Evolutionary conservation across 345 rosid species (phyloP), one percentile per base, ranked within the genome.

Genomic region (Acer yangbiense): DNA sequence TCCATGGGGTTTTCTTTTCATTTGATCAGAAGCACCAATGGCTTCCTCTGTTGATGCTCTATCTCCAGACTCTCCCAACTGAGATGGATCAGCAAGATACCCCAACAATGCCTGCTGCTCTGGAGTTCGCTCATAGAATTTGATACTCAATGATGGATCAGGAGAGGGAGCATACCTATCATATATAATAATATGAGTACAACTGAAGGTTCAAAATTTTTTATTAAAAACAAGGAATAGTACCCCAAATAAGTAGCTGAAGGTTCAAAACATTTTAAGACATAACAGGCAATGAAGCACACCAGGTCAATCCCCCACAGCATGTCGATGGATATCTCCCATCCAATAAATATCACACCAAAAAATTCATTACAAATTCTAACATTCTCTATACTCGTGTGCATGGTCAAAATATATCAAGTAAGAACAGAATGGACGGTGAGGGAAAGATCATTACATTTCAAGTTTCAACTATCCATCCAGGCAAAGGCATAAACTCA

Each of bases 101-200:
- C 99, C 98, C 79, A 95, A 81, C 61, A 82, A 78, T 62, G 88
- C 89, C 83, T 92, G 99, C 65, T 93, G 99, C 80, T 91, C 95
- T 58, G 90, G 92, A 21, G 97, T 91, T 80, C 98, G 89, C 76
- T 93, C 97, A 71, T 92, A 93, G 79, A 91, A 95, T 82, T 91
- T 92, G 67, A 93, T 85, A 65, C 81, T 85, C 84, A 95, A 80
- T 14, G 79, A 85, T 50, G 97, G 97, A 84, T 95, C 97, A 14
- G 92, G 89, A 46, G 98, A 92, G 61, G 99, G 98, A 76, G 93
- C 94, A 84, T 83, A 87, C 73, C 99, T 92, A 85, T 72, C 82
- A 82, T 14, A 44, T 32, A 68, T 23, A 27, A 72, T 10, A 66
- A 48, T n/a, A 58, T 16, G 52, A 52, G 7, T 52, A 54, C 58